These are phyloP conservation scores for Phyllostachys edulis DNA, from an alignment of 176 grass and related monocot genomes.

Conservation along the genomic window DNA sequence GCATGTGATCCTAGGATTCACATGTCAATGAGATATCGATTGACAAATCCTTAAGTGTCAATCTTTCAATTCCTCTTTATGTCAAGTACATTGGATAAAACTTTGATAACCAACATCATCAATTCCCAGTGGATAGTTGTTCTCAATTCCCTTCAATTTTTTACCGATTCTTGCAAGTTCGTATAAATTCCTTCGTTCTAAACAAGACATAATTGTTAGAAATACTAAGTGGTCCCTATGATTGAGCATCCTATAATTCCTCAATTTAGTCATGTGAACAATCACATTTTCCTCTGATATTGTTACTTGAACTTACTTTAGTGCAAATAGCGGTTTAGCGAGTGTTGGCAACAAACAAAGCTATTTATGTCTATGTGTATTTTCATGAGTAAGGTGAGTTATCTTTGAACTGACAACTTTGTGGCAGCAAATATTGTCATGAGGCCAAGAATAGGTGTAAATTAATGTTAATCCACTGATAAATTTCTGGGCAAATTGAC, in stretches of 20 bases:
- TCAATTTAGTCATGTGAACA: not conserved
- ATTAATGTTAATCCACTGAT: not conserved
- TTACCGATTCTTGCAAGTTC: not conserved
- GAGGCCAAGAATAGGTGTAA: not conserved
- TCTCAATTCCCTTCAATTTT: not conserved
- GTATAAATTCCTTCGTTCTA: not conserved
- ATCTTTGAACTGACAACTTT: not conserved
- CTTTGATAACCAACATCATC: not conserved
- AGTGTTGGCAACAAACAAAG: not conserved
- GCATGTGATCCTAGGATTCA: no score
- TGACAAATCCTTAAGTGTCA: no score
- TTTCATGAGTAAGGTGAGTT: not conserved
- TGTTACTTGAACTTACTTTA: not conserved
- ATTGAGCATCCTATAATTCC: not conserved
- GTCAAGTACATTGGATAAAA: no score
- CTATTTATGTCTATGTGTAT: not conserved
- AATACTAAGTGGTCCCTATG: not conserved
- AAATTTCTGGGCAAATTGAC: not conserved
- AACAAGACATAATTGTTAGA: not conserved
- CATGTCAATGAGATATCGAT: no score
- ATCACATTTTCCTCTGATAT: not conserved
- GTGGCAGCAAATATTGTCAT: not conserved
- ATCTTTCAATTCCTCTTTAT: no score
- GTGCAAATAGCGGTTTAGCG: not conserved
- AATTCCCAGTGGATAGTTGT: not conserved